phyloP scores from a whole-genome alignment of 306 rosid species.

The Canavalia ensiformis region DNA sequence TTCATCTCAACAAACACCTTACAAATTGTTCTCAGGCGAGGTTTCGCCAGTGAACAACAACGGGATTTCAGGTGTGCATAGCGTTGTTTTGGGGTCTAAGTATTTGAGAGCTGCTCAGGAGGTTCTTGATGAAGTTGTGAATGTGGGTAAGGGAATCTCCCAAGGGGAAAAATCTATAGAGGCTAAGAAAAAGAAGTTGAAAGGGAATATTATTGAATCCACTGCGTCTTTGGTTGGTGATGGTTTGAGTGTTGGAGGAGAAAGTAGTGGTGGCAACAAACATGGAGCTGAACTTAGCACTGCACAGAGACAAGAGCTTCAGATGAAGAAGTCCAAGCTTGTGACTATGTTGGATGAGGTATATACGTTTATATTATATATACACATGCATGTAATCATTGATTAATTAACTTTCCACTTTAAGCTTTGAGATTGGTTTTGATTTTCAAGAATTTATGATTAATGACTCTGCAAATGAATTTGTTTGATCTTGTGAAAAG shows the following conservation, averaged over 20 bases:
- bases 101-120: slow-evolving; percentile 72
- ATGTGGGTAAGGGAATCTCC: slow-evolving; percentile 59
- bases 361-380: background rate
- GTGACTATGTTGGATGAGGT: slow-evolving; percentile 87
- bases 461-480: slow-evolving; percentile 22
- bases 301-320: slow-evolving; percentile 80
- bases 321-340: slow-evolving; percentile 85
- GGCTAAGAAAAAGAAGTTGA: slow-evolving; percentile 53
- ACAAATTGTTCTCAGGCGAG: slow-evolving; percentile 52
- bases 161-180: slow-evolving; percentile 33
- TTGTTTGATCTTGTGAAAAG: slow-evolving; percentile 21
- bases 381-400: slow-evolving; percentile 14
- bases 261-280: slow-evolving; percentile 49
- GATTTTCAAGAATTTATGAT: slow-evolving; percentile 27
- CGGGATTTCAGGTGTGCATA: slow-evolving; percentile 24
- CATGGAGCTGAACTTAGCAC: slow-evolving; percentile 60
- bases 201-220: slow-evolving; percentile 52
- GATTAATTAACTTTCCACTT: slow-evolving; percentile 16
- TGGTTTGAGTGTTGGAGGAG: slow-evolving; percentile 42
- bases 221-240: slow-evolving; percentile 38
- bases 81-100: slow-evolving; percentile 64
- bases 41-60: slow-evolving; percentile 12
- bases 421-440: slow-evolving; percentile 9
- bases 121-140: slow-evolving; percentile 76
- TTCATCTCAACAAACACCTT: slow-evolving; percentile 60